Evolutionary conservation across 768 basidiomycete species (phyloP), one percentile per base, ranked within the genome.

Genomic region (Asterophora lycoperdoides): DNA sequence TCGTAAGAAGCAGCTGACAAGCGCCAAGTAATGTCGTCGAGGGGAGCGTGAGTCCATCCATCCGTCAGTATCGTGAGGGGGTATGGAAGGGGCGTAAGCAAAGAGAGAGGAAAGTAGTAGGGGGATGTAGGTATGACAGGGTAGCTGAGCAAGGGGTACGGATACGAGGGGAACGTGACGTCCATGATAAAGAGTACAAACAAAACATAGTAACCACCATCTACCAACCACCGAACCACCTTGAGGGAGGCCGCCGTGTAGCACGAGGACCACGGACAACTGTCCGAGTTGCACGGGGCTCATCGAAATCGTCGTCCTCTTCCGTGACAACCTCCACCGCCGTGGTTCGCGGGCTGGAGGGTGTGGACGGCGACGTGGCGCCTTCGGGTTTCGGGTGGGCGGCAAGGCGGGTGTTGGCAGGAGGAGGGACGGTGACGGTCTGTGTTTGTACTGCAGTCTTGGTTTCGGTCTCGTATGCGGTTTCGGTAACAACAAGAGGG

Each of bases 351-450:
- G 86, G 87, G 61, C 80, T 81, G 5, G 75, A 72, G n/a, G 81
- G 73, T 6, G 78, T 76, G 30, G 78, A 74, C 8, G 77, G 72
- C n/a, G 77, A 68, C 17, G 77, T 78, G 23, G 74, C 73, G 6
- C 75, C 76, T 60, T 85, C 81, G 5, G 89, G 89, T 23, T 80
- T 78, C 17, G 89, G 88, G 57, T 78, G 76, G 23, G 85, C 80
- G 51, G 82, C 89, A 58, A 78, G 76, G 53, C 87, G 86, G 43
- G 87, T 89, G 62, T 80, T 86, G 60, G 87, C 83, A 53, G 89
- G 88, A 20, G 86, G 79, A 39, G 86, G 86, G 54, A 85, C 78
- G 44, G 79, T 80, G 59, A 85, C 77, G 54, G 82, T 81, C 66
- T 83, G 69, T 46, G 83, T 83, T 65, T 80, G 72, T 52, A 85